These are phyloP conservation scores for Salvia sclarea DNA, from an alignment of 305 asterid genomes.

Conservation along the genomic window DNA sequence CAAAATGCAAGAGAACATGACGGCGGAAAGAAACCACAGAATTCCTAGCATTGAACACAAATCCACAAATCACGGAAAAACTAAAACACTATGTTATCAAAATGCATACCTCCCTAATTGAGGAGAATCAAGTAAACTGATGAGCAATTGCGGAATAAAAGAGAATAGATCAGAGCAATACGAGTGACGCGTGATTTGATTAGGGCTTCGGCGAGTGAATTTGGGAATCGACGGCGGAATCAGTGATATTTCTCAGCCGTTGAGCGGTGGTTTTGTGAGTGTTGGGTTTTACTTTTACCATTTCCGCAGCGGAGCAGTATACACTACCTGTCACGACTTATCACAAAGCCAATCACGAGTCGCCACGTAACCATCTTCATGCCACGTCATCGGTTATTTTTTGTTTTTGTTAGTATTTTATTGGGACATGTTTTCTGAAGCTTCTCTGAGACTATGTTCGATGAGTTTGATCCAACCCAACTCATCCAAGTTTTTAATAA, in stretches of 20 bases:
- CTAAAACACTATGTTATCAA: background rate
- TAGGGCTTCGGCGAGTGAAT: conserved; percentile 31
- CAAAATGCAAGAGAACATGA: background rate
- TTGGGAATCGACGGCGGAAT: conserved; percentile 36
- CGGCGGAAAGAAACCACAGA: background rate
- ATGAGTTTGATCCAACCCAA: too few species aligned
- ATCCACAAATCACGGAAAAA: background rate
- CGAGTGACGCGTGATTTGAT: conserved; percentile 14
- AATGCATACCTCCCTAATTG: conserved; percentile 9
- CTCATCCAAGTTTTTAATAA: too few species aligned
- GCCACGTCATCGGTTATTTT: conserved; percentile 34
- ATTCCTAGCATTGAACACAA: conserved; percentile 26
- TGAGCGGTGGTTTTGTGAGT: conserved; percentile 43
- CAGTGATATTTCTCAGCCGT: conserved; percentile 27
- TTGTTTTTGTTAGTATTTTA: background rate
- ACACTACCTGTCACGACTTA: conserved; percentile 44
- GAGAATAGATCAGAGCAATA: conserved; percentile 27
- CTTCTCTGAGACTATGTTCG: too few species aligned
- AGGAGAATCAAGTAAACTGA: conserved; percentile 12
- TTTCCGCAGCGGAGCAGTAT: conserved; percentile 24
- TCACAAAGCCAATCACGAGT: conserved; percentile 20
- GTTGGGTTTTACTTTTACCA: conserved; percentile 35
- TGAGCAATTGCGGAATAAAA: conserved; percentile 5
- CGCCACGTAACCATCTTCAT: conserved; percentile 29
- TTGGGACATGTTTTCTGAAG: background rate